Conservation (phyloP, 345 rosid species). For the Pistacia vera region DNA sequence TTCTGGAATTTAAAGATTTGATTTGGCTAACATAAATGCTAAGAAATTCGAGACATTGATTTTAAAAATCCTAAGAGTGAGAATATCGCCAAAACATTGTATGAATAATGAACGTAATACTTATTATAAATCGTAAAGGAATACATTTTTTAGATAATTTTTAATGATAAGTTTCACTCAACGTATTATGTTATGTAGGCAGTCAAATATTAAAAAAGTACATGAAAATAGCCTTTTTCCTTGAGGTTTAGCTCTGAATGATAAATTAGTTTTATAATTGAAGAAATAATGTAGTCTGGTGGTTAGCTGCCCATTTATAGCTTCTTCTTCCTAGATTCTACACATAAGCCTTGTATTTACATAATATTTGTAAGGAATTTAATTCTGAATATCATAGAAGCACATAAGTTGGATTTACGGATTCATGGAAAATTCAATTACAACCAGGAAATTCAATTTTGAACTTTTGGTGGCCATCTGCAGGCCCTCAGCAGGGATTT, state of each 20-base stretch:
- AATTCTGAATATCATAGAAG: background rate
- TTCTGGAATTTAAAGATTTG: background rate
- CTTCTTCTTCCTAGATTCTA: background rate
- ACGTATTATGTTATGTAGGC: background rate
- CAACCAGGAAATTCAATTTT: background rate
- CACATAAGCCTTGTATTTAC: background rate
- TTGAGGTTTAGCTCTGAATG: background rate
- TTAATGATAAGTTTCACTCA: too few species aligned
- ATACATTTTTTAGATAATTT: too few species aligned
- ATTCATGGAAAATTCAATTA: background rate
- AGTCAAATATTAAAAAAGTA: background rate
- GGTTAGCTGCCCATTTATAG: background rate
- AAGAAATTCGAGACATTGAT: background rate
- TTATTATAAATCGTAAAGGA: too few species aligned
- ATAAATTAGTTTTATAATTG: background rate
- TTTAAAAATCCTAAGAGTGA: background rate
- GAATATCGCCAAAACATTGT: background rate
- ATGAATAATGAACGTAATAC: background rate
- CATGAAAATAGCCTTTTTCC: background rate
- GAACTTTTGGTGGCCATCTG: background rate
- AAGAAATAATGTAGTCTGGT: background rate
- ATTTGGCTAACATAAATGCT: background rate
- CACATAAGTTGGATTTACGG: background rate
- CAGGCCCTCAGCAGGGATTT: background rate
- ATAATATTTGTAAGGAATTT: background rate